Conservation (phyloP, 2,329 filamentous ascomycete species). For the Sclerotinia trifoliorum region DNA sequence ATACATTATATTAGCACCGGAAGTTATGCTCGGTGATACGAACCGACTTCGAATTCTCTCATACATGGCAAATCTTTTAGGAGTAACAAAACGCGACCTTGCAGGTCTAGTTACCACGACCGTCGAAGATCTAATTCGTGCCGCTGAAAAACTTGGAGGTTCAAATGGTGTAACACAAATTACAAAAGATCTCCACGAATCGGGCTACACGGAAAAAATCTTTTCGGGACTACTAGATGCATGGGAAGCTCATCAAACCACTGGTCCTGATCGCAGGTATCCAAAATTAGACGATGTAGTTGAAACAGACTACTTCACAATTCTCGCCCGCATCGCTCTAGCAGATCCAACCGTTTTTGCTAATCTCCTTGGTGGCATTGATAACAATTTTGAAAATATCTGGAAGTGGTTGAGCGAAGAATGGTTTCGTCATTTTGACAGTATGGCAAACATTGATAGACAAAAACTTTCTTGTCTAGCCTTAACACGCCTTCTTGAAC, state of each 20-base stretch:
- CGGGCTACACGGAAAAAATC: constrained; percentile 61
- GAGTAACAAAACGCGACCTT: constrained; percentile 56
- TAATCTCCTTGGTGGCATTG: constrained; percentile 49
- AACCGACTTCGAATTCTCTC: constrained; percentile 51
- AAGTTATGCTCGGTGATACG: constrained; percentile 60
- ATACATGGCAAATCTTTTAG: constrained; percentile 51
- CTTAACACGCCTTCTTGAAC: constrained; percentile 68
- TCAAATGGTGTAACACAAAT: constrained; percentile 60
- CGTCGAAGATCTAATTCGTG: constrained; percentile 64
- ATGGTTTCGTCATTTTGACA: constrained; percentile 69
- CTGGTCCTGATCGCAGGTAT: constrained; percentile 71
- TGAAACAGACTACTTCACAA: constrained; percentile 80
- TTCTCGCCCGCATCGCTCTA: constrained; percentile 76
- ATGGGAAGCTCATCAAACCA: constrained; percentile 74
- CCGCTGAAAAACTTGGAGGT: constrained; percentile 61
- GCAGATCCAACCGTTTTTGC: constrained; percentile 71
- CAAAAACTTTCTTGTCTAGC: constrained; percentile 73
- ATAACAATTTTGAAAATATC: constrained; percentile 47
- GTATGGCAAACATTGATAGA: constrained; percentile 62
- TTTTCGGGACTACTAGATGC: constrained; percentile 65
- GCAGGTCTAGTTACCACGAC: constrained; percentile 58
- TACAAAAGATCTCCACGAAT: constrained; percentile 62
- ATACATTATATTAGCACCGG: constrained; percentile 69
- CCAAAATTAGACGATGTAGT: constrained; percentile 71
- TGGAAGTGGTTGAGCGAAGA: constrained; percentile 60